phyloP scores from a whole-genome alignment of 2,329 filamentous ascomycete genomes.

The Fusarium sp. region DNA sequence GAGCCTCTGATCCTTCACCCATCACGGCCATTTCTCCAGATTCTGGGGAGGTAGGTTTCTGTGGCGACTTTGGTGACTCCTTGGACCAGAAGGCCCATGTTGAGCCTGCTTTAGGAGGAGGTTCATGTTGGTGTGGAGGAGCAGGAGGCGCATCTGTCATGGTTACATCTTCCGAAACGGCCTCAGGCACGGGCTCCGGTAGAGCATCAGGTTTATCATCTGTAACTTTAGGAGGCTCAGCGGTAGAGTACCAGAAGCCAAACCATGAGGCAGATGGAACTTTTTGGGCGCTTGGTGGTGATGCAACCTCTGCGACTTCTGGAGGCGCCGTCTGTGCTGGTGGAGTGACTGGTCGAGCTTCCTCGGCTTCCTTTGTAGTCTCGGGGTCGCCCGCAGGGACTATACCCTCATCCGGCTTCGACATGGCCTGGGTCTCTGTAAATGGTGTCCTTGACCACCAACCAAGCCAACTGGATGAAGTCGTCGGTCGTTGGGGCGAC shows the following conservation, averaged over 20 bases:
- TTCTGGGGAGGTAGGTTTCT: conserved; percentile 52
- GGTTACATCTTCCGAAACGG: conserved; percentile 53
- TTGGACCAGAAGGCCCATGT: conserved; percentile 88
- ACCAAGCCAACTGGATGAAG: conserved; percentile 65
- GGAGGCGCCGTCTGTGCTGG: conserved; percentile 31
- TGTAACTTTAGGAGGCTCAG: conserved; percentile 23
- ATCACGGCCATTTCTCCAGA: conserved; percentile 68
- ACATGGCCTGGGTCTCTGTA: conserved; percentile 36
- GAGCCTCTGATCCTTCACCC: conserved; percentile 67
- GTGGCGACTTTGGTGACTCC: conserved; percentile 58
- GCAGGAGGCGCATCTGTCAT: conserved; percentile 56
- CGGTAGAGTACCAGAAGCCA: conserved; percentile 52
- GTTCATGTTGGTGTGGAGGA: conserved; percentile 46
- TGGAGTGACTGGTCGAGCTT: conserved; percentile 39
- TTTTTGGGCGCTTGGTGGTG: conserved; percentile 28
- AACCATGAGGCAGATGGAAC: conserved; percentile 53
- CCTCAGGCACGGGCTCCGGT: conserved; percentile 29
- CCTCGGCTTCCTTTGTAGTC: conserved; percentile 25
- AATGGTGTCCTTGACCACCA: conserved; percentile 59
- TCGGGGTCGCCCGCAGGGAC: conserved; percentile 21
- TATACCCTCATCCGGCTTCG: conserved; percentile 20
- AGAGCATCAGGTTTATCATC: conserved; percentile 18
- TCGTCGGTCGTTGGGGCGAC: conserved; percentile 33
- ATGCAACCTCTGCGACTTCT: conserved; percentile 30
- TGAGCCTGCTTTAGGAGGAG: conserved; percentile 66